phyloP scores from a whole-genome alignment of 345 rosid genomes.

The Kandelia obovata region DNA sequence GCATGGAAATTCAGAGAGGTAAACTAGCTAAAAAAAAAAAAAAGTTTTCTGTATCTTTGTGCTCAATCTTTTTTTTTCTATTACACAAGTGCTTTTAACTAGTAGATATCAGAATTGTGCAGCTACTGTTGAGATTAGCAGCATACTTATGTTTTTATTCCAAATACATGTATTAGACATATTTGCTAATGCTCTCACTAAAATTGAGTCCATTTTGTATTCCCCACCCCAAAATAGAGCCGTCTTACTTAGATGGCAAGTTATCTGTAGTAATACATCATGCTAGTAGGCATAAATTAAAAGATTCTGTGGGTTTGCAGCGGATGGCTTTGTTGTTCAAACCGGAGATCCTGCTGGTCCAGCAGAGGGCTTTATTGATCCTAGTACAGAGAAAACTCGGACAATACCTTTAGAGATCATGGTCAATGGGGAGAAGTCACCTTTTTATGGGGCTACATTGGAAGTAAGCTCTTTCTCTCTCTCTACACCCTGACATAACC shows the following conservation, averaged over 20 bases:
- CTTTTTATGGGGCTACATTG: slow-evolving; percentile 76
- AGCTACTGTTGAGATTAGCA: neutral
- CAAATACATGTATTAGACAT: too few relatives aligned
- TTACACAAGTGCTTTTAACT: neutral
- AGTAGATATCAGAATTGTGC: neutral
- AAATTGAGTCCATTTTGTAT: neutral
- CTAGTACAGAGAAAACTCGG: slow-evolving; percentile 85
- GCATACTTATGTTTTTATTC: too few relatives aligned
- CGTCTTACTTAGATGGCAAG: neutral
- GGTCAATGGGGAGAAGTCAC: slow-evolving; percentile 72
- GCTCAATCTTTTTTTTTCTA: neutral
- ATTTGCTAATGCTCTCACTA: too few relatives aligned
- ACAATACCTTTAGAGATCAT: slow-evolving; percentile 84
- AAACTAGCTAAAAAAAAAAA: slow-evolving; percentile 7
- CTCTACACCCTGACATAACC: too few relatives aligned
- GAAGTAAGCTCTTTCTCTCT: slow-evolving; percentile 45
- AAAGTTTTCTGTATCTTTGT: neutral
- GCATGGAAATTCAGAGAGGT: slow-evolving; percentile 99
- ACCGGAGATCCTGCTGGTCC: slow-evolving; percentile 99
- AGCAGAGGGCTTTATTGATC: slow-evolving; percentile 91
- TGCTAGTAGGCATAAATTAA: neutral
- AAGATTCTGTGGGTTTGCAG: slow-evolving; percentile 36
- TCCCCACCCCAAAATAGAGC: neutral
- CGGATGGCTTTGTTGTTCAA: slow-evolving; percentile 98
- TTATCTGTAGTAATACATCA: neutral